Conservation (phyloP, 441 rosid species). For the Pelargonium myrrhifolium region DNA sequence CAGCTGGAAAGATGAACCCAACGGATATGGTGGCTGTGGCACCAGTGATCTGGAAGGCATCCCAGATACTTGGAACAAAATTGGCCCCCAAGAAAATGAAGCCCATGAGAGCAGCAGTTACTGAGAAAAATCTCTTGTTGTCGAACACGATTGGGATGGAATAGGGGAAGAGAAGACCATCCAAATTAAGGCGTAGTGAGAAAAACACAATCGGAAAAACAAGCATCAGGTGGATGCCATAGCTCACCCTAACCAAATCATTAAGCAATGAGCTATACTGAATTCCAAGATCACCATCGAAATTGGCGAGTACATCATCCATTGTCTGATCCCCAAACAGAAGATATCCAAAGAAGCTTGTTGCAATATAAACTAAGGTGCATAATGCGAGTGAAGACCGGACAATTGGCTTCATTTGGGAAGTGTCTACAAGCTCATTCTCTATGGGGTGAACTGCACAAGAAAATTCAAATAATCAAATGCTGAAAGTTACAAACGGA, state of each 20-base stretch:
- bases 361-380: slow-evolving; percentile 46
- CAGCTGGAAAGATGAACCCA: slow-evolving; percentile 60
- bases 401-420: slow-evolving; percentile 55
- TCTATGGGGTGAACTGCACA: slow-evolving; percentile 60
- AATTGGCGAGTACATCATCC: slow-evolving; percentile 64
- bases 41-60: slow-evolving; percentile 65
- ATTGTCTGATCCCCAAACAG: slow-evolving; percentile 56
- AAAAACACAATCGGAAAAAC: slow-evolving; percentile 59
- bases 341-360: slow-evolving; percentile 58
- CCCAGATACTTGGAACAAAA: slow-evolving; percentile 62
- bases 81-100: slow-evolving; percentile 49
- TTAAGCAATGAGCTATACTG: slow-evolving; percentile 48
- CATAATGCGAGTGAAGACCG: slow-evolving; percentile 43
- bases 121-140: slow-evolving; percentile 41
- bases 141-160: slow-evolving; percentile 43
- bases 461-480: slow-evolving; percentile 3
- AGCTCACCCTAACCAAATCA: slow-evolving; percentile 54
- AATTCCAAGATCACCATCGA: slow-evolving; percentile 59
- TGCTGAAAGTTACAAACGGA: slow-evolving; percentile 8
- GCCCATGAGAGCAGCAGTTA: slow-evolving; percentile 47
- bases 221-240: slow-evolving; percentile 64
- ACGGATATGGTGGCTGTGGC: slow-evolving; percentile 54
- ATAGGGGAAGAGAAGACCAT: slow-evolving; percentile 52
- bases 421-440: slow-evolving; percentile 50
- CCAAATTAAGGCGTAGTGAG: slow-evolving; percentile 60